Evolutionary conservation across 768 basidiomycete genomes (phyloP).

Genomic region (Mycena galericulata): DNA sequence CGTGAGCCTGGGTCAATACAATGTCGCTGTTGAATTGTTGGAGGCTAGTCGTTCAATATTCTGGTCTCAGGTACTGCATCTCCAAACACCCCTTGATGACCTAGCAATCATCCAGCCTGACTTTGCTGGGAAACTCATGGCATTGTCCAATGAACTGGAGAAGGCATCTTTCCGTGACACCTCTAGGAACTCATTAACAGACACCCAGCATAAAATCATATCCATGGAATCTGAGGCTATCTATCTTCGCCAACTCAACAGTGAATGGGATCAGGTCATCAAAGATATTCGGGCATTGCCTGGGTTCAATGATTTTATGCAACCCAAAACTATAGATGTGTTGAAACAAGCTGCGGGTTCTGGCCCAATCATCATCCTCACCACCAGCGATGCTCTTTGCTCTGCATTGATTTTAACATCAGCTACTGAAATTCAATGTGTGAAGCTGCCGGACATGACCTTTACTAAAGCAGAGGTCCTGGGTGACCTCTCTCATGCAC

Average conservation of each 20-base stretch:
- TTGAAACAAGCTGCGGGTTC: neutral
- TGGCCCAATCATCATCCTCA: constrained; percentile 29
- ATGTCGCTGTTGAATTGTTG: too few relatives aligned
- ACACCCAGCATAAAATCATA: constrained; percentile 17
- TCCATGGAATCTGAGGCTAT: constrained; percentile 32
- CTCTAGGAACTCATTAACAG: neutral
- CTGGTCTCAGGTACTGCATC: too few relatives aligned
- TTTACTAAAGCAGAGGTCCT: too few relatives aligned
- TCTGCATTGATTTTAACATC: too few relatives aligned
- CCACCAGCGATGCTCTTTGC: too few relatives aligned
- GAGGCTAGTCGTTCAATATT: too few relatives aligned
- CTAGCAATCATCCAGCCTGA: neutral
- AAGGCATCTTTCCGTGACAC: constrained; percentile 19
- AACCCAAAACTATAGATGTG: constrained; percentile 12
- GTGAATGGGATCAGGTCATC: constrained; percentile 34
- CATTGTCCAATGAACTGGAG: neutral
- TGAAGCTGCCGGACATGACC: too few relatives aligned
- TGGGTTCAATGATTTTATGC: constrained; percentile 38
- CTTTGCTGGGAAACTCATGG: neutral
- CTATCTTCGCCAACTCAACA: constrained; percentile 31
- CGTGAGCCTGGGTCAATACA: too few relatives aligned
- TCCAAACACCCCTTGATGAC: too few relatives aligned
- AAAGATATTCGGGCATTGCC: constrained; percentile 24
- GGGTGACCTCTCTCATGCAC: too few relatives aligned
- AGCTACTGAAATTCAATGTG: too few relatives aligned